phyloP scores from a whole-genome alignment of 2,329 filamentous ascomycete genomes.

The Hypoxylon sp. region DNA sequence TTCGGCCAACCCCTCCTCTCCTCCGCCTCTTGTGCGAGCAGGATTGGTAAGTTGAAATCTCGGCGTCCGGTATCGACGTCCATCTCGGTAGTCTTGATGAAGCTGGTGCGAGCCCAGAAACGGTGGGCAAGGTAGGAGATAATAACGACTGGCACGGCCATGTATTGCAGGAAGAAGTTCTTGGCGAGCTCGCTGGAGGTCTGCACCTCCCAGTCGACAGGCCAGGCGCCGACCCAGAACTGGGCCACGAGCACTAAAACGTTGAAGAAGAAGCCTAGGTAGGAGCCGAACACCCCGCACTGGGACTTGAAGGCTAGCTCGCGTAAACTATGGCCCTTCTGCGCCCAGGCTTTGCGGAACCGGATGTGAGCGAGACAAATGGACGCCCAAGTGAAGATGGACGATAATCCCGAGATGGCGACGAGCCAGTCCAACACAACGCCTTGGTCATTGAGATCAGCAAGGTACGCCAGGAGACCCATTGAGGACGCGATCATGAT shows the following conservation, averaged over 20 bases:
- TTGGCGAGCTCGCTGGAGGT: slow-evolving; percentile 65
- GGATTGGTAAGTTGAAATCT: slow-evolving; percentile 83
- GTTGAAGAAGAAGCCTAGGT: slow-evolving; percentile 83
- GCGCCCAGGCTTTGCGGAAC: slow-evolving; percentile 85
- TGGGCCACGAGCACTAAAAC: slow-evolving; percentile 82
- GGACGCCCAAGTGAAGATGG: slow-evolving; percentile 84
- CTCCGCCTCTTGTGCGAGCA: slow-evolving; percentile 84
- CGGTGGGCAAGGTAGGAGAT: slow-evolving; percentile 83
- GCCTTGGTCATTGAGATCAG: slow-evolving; percentile 72
- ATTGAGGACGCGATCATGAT: slow-evolving; percentile 77
- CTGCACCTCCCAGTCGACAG: slow-evolving; percentile 70
- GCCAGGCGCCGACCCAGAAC: slow-evolving; percentile 89
- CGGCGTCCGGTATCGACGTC: slow-evolving; percentile 88
- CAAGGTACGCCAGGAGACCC: slow-evolving; percentile 84
- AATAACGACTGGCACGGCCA: slow-evolving; percentile 78
- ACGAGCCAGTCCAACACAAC: slow-evolving; percentile 85
- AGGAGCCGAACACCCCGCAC: slow-evolving; percentile 84
- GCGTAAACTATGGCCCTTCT: slow-evolving; percentile 76
- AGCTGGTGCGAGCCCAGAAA: slow-evolving; percentile 76
- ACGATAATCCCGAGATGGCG: slow-evolving; percentile 79
- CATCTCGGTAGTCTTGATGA: slow-evolving; percentile 81
- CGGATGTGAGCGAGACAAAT: slow-evolving; percentile 94
- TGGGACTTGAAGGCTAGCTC: slow-evolving; percentile 88
- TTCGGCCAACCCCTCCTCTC: slow-evolving; percentile 79
- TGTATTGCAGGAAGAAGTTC: slow-evolving; percentile 81